Conservation (phyloP, 495 filamentous ascomycete species). For the Chaetomium fimeti region DNA sequence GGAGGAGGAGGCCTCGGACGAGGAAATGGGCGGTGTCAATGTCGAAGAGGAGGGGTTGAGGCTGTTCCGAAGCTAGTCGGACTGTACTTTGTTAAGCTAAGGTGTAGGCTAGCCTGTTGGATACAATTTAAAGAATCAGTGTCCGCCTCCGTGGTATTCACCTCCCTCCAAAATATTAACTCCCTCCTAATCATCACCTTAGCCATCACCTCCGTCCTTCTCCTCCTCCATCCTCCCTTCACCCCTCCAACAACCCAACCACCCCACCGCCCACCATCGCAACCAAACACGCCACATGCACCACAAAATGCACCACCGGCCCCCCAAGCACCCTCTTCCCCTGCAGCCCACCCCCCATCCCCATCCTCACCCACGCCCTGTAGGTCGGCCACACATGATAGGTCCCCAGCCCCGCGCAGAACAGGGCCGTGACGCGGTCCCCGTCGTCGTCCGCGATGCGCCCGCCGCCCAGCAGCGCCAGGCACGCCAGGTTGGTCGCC, state of each 20-base stretch:
- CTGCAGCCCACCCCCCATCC: neutral
- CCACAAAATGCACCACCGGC: slow-evolving; percentile 32
- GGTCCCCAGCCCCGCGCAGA: slow-evolving; percentile 35
- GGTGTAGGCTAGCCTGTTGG: neutral
- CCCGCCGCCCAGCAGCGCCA: slow-evolving; percentile 25
- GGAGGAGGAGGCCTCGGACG: slow-evolving; percentile 52
- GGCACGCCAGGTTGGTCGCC: slow-evolving; percentile 35
- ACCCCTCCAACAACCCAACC: neutral
- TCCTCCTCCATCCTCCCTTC: neutral
- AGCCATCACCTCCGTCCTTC: too few species aligned
- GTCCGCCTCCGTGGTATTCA: neutral
- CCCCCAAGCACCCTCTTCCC: slow-evolving; percentile 30
- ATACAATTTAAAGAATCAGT: neutral
- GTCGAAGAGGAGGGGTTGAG: slow-evolving; percentile 68
- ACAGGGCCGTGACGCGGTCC: slow-evolving; percentile 21
- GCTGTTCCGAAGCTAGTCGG: slow-evolving; percentile 61
- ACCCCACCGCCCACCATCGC: slow-evolving; percentile 21
- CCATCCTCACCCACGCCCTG: slow-evolving; percentile 33
- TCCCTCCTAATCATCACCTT: too few species aligned
- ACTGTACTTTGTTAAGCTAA: neutral
- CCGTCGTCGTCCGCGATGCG: too few species aligned
- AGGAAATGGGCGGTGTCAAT: slow-evolving; percentile 56
- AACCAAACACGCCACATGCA: slow-evolving; percentile 31
- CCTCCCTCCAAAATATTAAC: too few species aligned
- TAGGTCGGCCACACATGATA: slow-evolving; percentile 45